phyloP scores from a whole-genome alignment of 208 protist genomes.

The Wallacemonas collosoma region DNA sequence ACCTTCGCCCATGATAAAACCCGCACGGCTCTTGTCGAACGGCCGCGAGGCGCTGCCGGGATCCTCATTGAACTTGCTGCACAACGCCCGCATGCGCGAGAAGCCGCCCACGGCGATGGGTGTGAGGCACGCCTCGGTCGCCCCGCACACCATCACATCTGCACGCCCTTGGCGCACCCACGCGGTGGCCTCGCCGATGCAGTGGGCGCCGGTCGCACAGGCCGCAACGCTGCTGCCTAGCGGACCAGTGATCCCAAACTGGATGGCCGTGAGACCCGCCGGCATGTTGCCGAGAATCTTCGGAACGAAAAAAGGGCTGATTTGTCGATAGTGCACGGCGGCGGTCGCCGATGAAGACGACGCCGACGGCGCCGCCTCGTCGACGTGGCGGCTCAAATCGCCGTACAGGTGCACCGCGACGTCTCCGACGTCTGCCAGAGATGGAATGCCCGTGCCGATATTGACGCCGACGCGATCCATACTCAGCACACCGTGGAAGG shows the following conservation, averaged over 20 bases:
- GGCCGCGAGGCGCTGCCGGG: slow-evolving; percentile 92
- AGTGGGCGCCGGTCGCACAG: slow-evolving; percentile 97
- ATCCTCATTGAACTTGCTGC: slow-evolving; percentile 91
- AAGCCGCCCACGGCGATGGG: slow-evolving; percentile 95
- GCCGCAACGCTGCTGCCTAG: slow-evolving; percentile 94
- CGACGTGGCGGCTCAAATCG: slow-evolving; percentile 8
- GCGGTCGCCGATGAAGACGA: slow-evolving; percentile 12
- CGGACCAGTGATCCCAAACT: slow-evolving; percentile 89
- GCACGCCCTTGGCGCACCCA: slow-evolving; percentile 85
- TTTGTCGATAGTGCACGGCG: slow-evolving; percentile 49
- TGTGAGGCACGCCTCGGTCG: slow-evolving; percentile 94
- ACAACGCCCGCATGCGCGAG: slow-evolving; percentile 89
- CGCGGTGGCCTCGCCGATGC: slow-evolving; percentile 94
- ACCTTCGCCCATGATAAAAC: slow-evolving; percentile 98
- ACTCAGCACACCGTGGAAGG: slow-evolving; percentile 1
- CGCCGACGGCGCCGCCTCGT: background rate
- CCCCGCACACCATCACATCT: slow-evolving; percentile 93
- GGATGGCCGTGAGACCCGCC: slow-evolving; percentile 90
- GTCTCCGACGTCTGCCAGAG: slow-evolving; percentile 75
- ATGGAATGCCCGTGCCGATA: slow-evolving; percentile 92
- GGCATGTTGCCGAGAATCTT: slow-evolving; percentile 98
- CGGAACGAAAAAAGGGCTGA: slow-evolving; percentile 96
- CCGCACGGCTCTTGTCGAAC: slow-evolving; percentile 90
- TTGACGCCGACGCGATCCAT: slow-evolving; percentile 79
- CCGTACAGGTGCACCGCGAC: slow-evolving; percentile 53